Conservation (phyloP, 768 basidiomycete species). For the Amylocystis lapponica region DNA sequence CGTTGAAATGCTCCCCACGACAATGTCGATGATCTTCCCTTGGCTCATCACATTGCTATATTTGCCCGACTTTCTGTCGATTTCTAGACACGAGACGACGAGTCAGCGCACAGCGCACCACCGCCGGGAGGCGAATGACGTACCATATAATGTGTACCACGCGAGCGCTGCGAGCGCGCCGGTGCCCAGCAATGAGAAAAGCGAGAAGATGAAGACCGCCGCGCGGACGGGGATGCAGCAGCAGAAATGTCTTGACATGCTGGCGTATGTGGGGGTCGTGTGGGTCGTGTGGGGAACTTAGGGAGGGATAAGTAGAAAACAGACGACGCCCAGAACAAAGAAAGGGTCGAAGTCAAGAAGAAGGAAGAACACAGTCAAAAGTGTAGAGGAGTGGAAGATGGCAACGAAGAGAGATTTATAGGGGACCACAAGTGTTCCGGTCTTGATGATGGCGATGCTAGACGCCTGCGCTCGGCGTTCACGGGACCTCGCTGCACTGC, state of each 20-base stretch:
- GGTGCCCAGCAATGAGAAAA: conserved; percentile 14
- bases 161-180: conserved; percentile 7
- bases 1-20: conserved; percentile 16
- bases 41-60: conserved; percentile 8
- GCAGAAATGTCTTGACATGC: conserved; percentile 25
- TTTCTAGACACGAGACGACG: not conserved
- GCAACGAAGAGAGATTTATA: too few relatives aligned
- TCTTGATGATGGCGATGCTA: too few relatives aligned
- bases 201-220: conserved; percentile 24
- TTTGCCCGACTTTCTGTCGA: conserved; percentile 6
- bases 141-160: conserved; percentile 17
- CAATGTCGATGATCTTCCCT: conserved; percentile 13
- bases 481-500: too few relatives aligned
- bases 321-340: too few relatives aligned
- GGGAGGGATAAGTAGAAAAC: too few relatives aligned
- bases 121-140: conserved; percentile 2
- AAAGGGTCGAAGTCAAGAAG: too few relatives aligned
- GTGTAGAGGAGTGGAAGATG: too few relatives aligned
- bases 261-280: too few relatives aligned
- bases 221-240: conserved; percentile 26
- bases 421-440: too few relatives aligned
- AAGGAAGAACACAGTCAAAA: too few relatives aligned
- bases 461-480: too few relatives aligned
- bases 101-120: not conserved
- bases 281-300: too few relatives aligned